Conservation (phyloP, 495 filamentous ascomycete species). For the Xylaria bambusicola region DNA sequence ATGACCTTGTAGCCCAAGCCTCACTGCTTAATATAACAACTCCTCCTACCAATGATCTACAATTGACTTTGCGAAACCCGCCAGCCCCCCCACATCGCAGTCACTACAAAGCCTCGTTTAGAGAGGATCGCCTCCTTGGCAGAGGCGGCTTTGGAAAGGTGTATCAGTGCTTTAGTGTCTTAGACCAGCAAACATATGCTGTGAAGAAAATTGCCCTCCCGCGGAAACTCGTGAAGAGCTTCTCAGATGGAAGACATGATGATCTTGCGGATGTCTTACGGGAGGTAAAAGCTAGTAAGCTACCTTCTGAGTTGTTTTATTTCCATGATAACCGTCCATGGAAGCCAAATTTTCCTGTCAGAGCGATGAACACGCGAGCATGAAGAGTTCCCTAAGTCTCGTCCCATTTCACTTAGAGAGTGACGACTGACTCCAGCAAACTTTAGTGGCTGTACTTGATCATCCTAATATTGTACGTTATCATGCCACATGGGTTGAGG, state of each 20-base stretch:
- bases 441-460: conserved; percentile 54
- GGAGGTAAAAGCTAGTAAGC: conserved; percentile 59
- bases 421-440: no score
- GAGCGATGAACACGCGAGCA: no score
- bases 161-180: conserved; percentile 53
- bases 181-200: conserved; percentile 56
- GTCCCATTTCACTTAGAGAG: no score
- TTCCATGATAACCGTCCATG: no score
- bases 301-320: no score
- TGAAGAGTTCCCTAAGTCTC: no score
- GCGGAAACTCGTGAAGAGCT: conserved; percentile 47
- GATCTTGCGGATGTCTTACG: conserved; percentile 56
- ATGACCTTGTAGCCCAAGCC: conserved; percentile 24
- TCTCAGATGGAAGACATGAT: conserved; percentile 50
- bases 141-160: conserved; percentile 59
- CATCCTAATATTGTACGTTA: conserved; percentile 60
- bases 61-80: conserved; percentile 20
- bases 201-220: conserved; percentile 59
- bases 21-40: conserved; percentile 24
- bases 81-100: conserved; percentile 10
- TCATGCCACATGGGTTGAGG: conserved; percentile 57
- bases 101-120: conserved; percentile 32
- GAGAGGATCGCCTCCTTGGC: conserved; percentile 42
- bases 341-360: no score
- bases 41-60: conserved; percentile 25